Base-by-base conservation (phyloP, 2,329 filamentous ascomycete genomes). In the Epichloe bromicola region DNA sequence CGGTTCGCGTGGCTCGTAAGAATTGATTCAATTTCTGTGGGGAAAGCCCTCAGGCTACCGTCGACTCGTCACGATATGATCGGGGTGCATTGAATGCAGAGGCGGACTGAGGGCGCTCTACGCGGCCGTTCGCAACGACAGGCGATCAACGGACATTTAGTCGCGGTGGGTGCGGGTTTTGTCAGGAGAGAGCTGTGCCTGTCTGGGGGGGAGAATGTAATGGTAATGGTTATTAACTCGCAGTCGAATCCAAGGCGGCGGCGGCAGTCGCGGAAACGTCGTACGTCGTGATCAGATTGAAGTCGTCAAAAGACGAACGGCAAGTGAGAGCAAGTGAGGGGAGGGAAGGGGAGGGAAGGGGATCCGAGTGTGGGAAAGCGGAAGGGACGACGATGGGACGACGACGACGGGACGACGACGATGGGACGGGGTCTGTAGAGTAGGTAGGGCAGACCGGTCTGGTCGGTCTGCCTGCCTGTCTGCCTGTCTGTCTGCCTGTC, bases 31-130 rank as follows among this genome's bases (percentile, higher is more conserved):
- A 8, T 37, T 37, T 38, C 19, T 15, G 26, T 33, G 20, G 11
- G 41, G 42, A 46, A 17, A 19, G 30, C 19, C 48, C 48, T 36
- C 37, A 50, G 51, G 44, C 38, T 34, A 50, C 26, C 42, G 26
- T 20, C 14, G 33, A 38, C 23, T 38, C 43, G 39, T 49, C 8
- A 19, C 41, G 30, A 14, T 20, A 19, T 41, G 38, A 38, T 37
- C 17, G 47, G 38, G 42, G 42, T 43, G 43, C 51, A 52, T 52
- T 46, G 50, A 40, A 46, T n/a, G 41, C 15, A 20, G 12, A 37
- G 14, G n/a, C 11, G 26, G 43, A 30, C 15, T 14, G 23, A 38
- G 19, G 8, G 47, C 20, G 41, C 20, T 46, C 42, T 50, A 41
- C 30, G 43, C 23, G 15, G 41, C 23, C 42, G 30, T 43, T 46